phyloP scores from a whole-genome alignment of 176 grass and related monocot genomes.

The Carex myosuroides region DNA sequence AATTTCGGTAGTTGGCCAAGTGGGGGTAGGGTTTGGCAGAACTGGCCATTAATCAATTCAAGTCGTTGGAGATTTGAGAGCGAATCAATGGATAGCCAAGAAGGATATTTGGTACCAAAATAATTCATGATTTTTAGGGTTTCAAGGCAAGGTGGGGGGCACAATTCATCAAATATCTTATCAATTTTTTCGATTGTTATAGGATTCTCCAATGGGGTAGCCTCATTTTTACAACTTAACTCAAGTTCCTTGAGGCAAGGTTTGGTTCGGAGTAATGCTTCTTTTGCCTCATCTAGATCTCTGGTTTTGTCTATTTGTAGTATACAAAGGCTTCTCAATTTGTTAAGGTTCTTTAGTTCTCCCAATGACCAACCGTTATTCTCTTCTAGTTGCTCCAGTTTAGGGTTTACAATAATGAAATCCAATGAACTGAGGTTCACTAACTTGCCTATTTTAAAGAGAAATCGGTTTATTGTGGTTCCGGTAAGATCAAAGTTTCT shows the following conservation, averaged over 20 bases:
- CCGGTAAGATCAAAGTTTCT: constrained; percentile 58
- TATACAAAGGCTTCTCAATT: constrained; percentile 50
- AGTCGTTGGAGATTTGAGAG: constrained; percentile 50
- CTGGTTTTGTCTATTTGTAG: constrained; percentile 45
- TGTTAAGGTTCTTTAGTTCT: constrained; percentile 51
- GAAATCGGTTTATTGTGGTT: constrained; percentile 24
- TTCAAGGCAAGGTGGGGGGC: constrained; percentile 47
- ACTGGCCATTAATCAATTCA: constrained; percentile 37
- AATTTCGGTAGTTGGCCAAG: constrained; percentile 53
- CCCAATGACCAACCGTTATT: constrained; percentile 38
- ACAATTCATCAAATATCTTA: constrained; percentile 42
- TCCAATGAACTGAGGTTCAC: constrained; percentile 40
- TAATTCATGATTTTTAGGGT: constrained; percentile 54
- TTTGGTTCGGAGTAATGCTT: constrained; percentile 31
- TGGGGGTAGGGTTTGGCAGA: constrained; percentile 38
- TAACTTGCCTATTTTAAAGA: constrained; percentile 55
- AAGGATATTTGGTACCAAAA: constrained; percentile 48
- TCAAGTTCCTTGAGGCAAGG: constrained; percentile 47
- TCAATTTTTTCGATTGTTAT: constrained; percentile 30
- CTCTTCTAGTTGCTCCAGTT: constrained; percentile 5
- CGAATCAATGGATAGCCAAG: constrained; percentile 43
- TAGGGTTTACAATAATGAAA: constrained; percentile 35
- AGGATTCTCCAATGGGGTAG: constrained; percentile 17
- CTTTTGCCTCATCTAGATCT: constrained; percentile 29
- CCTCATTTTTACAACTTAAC: constrained; percentile 32